These are phyloP conservation scores for Tolypocladium paradoxum DNA, from an alignment of 2,329 filamentous ascomycete genomes.

Conservation along the genomic window DNA sequence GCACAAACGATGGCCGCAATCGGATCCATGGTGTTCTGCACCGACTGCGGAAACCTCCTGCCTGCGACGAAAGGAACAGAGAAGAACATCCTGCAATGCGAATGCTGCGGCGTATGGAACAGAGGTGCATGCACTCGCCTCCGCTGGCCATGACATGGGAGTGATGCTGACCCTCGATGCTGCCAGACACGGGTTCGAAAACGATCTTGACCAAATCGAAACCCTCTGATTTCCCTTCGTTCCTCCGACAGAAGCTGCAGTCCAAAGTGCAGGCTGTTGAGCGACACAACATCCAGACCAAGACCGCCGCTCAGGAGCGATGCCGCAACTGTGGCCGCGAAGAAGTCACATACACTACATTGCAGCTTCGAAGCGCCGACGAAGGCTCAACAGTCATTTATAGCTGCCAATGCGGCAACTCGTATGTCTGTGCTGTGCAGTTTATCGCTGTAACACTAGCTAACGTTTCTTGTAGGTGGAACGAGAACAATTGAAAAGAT, in stretches of 20 bases:
- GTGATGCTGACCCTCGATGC: constrained; percentile 5
- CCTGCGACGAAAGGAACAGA: constrained; percentile 68
- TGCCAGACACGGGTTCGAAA: constrained; percentile 60
- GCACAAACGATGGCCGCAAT: constrained; percentile 63
- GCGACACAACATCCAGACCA: constrained; percentile 65
- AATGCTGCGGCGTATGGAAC: constrained; percentile 76
- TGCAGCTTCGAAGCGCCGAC: constrained; percentile 84
- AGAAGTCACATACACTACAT: constrained; percentile 74
- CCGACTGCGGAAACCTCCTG: constrained; percentile 81
- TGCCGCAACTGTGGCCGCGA: constrained; percentile 74
- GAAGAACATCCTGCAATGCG: constrained; percentile 69
- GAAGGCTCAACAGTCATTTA: constrained; percentile 93
- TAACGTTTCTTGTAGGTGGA: constrained; percentile 28
- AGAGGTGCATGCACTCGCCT: constrained; percentile 52
- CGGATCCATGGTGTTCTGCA: constrained; percentile 86
- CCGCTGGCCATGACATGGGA: background rate
- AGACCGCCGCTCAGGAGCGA: constrained; percentile 53
- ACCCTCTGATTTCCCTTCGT: constrained; percentile 78
- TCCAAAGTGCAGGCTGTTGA: constrained; percentile 80
- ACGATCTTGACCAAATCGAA: constrained; percentile 77
- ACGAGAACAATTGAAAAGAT: constrained; percentile 45
- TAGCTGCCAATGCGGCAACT: constrained; percentile 76
- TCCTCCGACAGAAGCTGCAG: constrained; percentile 69
- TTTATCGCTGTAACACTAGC: background rate
- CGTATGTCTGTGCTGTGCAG: constrained; percentile 40